Evolutionary conservation across 352 stramenopile genomes (phyloP).

Genomic region (Pythium diclinum): DNA sequence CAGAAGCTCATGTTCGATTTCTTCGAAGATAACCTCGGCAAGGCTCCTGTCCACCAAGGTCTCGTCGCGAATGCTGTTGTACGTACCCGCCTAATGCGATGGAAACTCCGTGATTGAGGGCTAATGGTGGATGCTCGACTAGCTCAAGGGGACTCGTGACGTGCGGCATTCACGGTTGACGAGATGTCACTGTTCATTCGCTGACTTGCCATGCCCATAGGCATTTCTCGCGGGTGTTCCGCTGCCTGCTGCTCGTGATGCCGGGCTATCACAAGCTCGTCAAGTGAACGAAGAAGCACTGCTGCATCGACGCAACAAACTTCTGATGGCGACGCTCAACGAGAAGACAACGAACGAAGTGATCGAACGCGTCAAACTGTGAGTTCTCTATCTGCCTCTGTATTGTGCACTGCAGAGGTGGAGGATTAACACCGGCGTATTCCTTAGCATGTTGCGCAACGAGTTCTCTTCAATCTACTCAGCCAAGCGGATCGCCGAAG

Average conservation of each 20-base stretch:
- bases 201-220: background rate
- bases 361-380: background rate
- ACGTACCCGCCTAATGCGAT: background rate
- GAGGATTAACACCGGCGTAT: too few relatives aligned
- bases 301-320: conserved; percentile 21
- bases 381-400: background rate
- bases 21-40: conserved; percentile 20
- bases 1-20: conserved; percentile 24
- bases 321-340: conserved; percentile 9
- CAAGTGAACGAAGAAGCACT: conserved; percentile 3
- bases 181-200: too few relatives aligned
- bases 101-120: background rate
- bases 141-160: background rate
- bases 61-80: conserved; percentile 22
- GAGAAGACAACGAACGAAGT: background rate
- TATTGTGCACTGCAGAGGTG: too few relatives aligned
- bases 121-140: background rate
- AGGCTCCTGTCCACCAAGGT: background rate
- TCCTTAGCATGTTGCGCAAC: conserved; percentile 10
- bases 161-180: too few relatives aligned
- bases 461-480: conserved; percentile 19
- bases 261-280: background rate
- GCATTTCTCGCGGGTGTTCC: conserved; percentile 20
- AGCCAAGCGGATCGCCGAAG: conserved; percentile 1
- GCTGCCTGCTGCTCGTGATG: background rate